phyloP scores from a whole-genome alignment of 306 rosid species.

The Cajanus cajan region DNA sequence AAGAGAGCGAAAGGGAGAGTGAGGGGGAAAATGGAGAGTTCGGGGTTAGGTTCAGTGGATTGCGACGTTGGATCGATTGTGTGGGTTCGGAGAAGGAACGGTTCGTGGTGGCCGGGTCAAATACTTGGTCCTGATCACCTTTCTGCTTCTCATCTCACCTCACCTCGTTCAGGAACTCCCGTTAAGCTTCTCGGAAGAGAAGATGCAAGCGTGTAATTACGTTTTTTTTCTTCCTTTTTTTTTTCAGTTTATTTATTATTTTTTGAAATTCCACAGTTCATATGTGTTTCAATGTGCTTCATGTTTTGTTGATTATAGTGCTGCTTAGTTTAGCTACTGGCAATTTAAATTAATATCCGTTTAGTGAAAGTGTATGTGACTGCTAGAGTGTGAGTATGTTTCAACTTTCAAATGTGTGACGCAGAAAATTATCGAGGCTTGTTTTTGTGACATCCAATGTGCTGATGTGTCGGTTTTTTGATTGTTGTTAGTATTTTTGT shows the following conservation, averaged over 20 bases:
- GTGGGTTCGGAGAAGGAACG: constrained; percentile 51
- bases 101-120: constrained; percentile 66
- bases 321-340: neutral
- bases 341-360: neutral
- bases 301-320: neutral
- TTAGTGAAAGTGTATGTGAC: neutral
- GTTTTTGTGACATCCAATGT: neutral
- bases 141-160: constrained; percentile 46
- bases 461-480: neutral
- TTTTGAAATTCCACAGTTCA: neutral
- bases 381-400: neutral
- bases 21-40: constrained; percentile 31
- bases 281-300: neutral
- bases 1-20: constrained; percentile 31
- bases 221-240: constrained; percentile 2
- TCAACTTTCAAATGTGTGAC: neutral
- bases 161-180: constrained; percentile 53
- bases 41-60: constrained; percentile 42
- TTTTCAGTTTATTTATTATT: neutral
- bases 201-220: constrained; percentile 49
- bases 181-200: constrained; percentile 56
- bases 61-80: constrained; percentile 52
- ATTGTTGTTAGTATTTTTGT: neutral
- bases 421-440: neutral
- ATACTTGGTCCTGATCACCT: constrained; percentile 39